Percentiles rank a stretch among this genome's conserved stretches.
Evolutionary conservation across 1,284 basidiomycete species (phyloP).

Genomic region (Pascua guehoae): DNA sequence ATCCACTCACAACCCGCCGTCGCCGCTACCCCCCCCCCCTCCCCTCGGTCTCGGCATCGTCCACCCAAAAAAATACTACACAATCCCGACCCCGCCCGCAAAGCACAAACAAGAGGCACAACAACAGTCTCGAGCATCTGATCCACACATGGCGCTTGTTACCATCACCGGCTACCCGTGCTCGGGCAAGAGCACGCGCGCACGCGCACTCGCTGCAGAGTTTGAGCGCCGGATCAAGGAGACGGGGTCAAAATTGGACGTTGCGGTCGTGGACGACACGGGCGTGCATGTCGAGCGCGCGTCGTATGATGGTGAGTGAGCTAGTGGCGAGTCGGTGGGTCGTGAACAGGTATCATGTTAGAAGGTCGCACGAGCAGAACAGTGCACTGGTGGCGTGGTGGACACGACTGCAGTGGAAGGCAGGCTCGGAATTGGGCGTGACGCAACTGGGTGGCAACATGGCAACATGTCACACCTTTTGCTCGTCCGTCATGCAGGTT

Average conservation of each 20-base stretch:
- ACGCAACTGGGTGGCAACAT: no score
- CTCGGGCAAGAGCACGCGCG: constrained; percentile 78
- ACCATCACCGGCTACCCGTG: constrained; percentile 87
- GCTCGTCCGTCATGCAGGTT: no score
- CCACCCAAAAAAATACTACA: not conserved
- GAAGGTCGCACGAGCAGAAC: no score
- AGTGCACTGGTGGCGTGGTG: no score
- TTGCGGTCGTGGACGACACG: constrained; percentile 76
- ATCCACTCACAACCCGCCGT: no score
- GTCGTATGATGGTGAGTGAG: constrained; percentile 68
- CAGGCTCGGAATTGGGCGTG: no score
- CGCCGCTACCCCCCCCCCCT: no score
- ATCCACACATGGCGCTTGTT: constrained; percentile 74
- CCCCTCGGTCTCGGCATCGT: not conserved
- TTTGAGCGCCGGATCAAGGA: constrained; percentile 51
- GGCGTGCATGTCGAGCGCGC: constrained; percentile 61
- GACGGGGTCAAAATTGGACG: constrained; percentile 56
- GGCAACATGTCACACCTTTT: no score
- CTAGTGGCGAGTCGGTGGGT: no score
- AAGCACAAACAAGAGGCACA: not conserved
- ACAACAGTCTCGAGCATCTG: not conserved
- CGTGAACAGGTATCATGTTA: no score
- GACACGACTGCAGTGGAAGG: no score
- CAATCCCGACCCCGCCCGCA: not conserved
- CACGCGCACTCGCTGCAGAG: constrained; percentile 61